A percentile compares a stretch with the other conserved stretches of the same genome.
These are phyloP conservation scores for Pichia sorboxylosa DNA, from an alignment of 1,139 yeast species.

Conservation along the genomic window DNA sequence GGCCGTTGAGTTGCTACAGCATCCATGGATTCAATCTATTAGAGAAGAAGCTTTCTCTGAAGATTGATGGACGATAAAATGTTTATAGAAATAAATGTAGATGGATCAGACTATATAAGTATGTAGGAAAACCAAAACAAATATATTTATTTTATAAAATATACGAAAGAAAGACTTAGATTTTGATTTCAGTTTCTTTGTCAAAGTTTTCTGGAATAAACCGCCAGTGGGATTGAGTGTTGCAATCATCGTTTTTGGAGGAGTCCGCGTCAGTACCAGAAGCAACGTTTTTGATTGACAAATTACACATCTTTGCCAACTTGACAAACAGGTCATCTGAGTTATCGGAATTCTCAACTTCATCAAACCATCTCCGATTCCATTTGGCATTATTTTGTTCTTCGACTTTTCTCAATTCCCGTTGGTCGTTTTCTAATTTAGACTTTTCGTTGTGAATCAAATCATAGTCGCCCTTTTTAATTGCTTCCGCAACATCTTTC, in stretches of 20 bases:
- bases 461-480: slow-evolving; percentile 61
- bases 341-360: slow-evolving; percentile 19
- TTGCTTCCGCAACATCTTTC: slow-evolving; percentile 81
- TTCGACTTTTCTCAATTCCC: slow-evolving; percentile 69
- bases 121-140: background rate
- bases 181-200: slow-evolving; percentile 44
- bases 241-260: slow-evolving; percentile 14
- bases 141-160: too few species aligned
- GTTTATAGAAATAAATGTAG: too few species aligned
- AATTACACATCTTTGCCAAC: slow-evolving; percentile 41
- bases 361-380: slow-evolving; percentile 72
- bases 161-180: slow-evolving; percentile 16
- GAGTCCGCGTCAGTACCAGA: slow-evolving; percentile 39
- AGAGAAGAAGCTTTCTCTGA: slow-evolving; percentile 61
- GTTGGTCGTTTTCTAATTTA: slow-evolving; percentile 67
- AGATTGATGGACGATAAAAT: too few species aligned
- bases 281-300: slow-evolving; percentile 54
- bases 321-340: slow-evolving; percentile 29
- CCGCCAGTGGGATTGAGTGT: slow-evolving; percentile 55
- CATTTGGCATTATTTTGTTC: slow-evolving; percentile 48
- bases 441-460: slow-evolving; percentile 64
- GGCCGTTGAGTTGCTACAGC: slow-evolving; percentile 74
- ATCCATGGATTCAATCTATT: slow-evolving; percentile 81
- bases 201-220: slow-evolving; percentile 43
- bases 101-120: background rate